Evolutionary conservation across 2,329 filamentous ascomycete species (phyloP).

Genomic region (Phymatotrichopsis omnivora): DNA sequence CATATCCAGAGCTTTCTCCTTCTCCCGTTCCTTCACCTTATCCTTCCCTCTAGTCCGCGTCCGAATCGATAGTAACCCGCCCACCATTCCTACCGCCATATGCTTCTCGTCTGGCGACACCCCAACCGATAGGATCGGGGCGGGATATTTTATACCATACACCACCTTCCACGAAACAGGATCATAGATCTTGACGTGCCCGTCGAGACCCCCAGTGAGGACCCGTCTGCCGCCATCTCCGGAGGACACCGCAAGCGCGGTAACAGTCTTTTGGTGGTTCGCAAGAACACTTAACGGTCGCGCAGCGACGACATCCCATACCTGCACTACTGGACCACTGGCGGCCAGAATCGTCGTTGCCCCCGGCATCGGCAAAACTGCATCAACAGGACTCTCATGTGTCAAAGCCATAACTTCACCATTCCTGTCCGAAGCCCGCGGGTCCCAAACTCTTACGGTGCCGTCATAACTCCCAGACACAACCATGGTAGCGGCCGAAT

Average conservation of each 20-base stretch:
- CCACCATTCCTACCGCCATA: constrained; percentile 88
- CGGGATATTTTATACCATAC: constrained; percentile 85
- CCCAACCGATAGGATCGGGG: constrained; percentile 74
- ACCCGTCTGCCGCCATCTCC: constrained; percentile 62
- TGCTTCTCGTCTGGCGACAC: constrained; percentile 79
- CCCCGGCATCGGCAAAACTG: constrained; percentile 74
- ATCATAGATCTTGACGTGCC: constrained; percentile 95
- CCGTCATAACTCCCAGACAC: constrained; percentile 91
- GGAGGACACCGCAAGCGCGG: constrained; percentile 47
- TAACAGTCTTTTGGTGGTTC: constrained; percentile 98
- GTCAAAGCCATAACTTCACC: constrained; percentile 80
- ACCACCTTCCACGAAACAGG: constrained; percentile 92
- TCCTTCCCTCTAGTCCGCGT: constrained; percentile 79
- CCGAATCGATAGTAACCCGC: constrained; percentile 78
- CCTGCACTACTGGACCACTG: constrained; percentile 75
- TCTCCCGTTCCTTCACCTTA: constrained; percentile 62
- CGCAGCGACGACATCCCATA: constrained; percentile 85
- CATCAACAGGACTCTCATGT: constrained; percentile 79
- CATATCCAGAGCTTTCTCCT: constrained; percentile 51
- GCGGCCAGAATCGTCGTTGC: constrained; percentile 79
- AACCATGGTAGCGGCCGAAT: constrained; percentile 45
- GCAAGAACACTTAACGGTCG: constrained; percentile 76
- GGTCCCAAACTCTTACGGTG: constrained; percentile 89
- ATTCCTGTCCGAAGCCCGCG: constrained; percentile 46
- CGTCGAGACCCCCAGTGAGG: constrained; percentile 81